These are phyloP conservation scores for Aspergillus piperis DNA, from an alignment of 2,329 filamentous ascomycete genomes.

Conservation along the genomic window DNA sequence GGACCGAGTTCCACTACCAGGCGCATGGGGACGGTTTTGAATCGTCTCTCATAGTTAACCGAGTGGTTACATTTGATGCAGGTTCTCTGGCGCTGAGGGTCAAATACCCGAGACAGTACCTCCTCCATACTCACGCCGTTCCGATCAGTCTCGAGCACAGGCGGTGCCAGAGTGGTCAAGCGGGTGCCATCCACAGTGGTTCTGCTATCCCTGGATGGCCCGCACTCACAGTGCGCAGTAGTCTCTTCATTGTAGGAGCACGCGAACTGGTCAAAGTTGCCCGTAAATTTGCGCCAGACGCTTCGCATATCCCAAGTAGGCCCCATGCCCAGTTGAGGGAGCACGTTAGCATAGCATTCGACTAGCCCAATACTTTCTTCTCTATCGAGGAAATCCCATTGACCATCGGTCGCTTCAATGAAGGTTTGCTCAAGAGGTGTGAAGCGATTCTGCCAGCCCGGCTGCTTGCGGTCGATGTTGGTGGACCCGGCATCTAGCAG, in stretches of 20 bases:
- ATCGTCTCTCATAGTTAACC: constrained; percentile 11
- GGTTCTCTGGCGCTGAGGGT: not conserved
- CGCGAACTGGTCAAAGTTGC: constrained; percentile 32
- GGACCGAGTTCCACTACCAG: constrained; percentile 28
- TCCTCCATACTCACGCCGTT: constrained; percentile 22
- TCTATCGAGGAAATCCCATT: constrained; percentile 29
- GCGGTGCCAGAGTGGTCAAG: not conserved
- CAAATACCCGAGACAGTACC: constrained; percentile 25
- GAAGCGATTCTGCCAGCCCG: constrained; percentile 19
- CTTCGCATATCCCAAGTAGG: constrained; percentile 11
- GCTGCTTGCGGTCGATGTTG: constrained; percentile 27
- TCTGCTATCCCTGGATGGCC: not conserved
- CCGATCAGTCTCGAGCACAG: too few relatives aligned
- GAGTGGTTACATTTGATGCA: constrained; percentile 15
- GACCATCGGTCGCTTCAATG: constrained; percentile 29
- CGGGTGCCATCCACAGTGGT: too few relatives aligned
- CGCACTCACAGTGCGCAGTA: constrained; percentile 6
- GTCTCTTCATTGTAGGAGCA: constrained; percentile 22
- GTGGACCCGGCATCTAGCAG: constrained; percentile 42
- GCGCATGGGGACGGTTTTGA: constrained; percentile 32
- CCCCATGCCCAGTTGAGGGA: too few relatives aligned
- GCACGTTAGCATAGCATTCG: too few relatives aligned
- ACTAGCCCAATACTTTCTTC: too few relatives aligned
- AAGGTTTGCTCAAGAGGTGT: constrained; percentile 26
- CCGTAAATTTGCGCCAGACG: constrained; percentile 28